phyloP scores from a whole-genome alignment of 2,329 filamentous ascomycete species.

The Coniochaeta sp. region DNA sequence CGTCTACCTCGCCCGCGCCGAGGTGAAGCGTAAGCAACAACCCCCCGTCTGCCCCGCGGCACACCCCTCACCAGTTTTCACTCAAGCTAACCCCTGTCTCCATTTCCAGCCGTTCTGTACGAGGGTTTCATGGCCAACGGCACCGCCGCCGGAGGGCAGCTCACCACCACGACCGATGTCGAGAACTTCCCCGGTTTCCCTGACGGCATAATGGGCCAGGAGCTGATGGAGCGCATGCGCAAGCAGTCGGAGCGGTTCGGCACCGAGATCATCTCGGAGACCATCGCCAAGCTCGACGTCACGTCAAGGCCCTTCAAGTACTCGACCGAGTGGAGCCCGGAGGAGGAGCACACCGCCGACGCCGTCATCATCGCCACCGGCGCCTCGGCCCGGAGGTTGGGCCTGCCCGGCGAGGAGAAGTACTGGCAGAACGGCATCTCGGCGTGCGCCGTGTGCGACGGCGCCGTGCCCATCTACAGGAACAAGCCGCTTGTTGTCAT shows the following conservation, averaged over 20 bases:
- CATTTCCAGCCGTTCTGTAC: constrained; percentile 71
- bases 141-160: constrained; percentile 89
- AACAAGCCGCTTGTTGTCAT: constrained; percentile 95
- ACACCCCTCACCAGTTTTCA: background rate
- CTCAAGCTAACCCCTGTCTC: constrained; percentile 6
- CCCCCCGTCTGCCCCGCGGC: background rate
- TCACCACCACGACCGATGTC: constrained; percentile 96
- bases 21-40: constrained; percentile 65
- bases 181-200: constrained; percentile 98
- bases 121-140: constrained; percentile 98
- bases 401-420: constrained; percentile 80
- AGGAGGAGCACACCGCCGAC: constrained; percentile 80
- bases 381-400: constrained; percentile 78
- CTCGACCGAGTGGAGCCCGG: constrained; percentile 83
- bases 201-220: constrained; percentile 75
- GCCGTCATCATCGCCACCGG: constrained; percentile 91
- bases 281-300: constrained; percentile 81
- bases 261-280: constrained; percentile 89
- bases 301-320: constrained; percentile 82
- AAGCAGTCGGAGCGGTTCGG: constrained; percentile 87
- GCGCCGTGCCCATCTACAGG: constrained; percentile 93
- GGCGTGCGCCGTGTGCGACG: constrained; percentile 95
- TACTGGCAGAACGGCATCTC: constrained; percentile 98
- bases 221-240: constrained; percentile 95
- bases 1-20: constrained; percentile 90